phyloP scores from a whole-genome alignment of 106 monocot species.

The Dendrobium huoshanense region DNA sequence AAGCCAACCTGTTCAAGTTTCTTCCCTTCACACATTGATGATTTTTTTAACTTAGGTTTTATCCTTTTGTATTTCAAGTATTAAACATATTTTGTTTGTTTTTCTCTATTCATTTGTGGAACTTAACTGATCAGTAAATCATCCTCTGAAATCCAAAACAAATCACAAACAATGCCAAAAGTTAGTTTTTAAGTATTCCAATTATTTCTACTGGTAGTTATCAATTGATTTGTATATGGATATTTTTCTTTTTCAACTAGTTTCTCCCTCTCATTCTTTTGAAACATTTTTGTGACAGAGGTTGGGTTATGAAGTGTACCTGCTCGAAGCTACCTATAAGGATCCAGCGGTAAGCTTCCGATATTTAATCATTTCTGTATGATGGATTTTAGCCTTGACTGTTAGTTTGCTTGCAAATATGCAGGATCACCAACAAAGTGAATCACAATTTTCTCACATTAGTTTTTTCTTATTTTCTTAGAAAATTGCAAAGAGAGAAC shows the following conservation, averaged over 20 bases:
- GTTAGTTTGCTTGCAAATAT: not conserved
- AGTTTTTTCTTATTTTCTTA: not conserved
- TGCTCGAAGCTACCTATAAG: constrained; percentile 92
- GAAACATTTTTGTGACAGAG: constrained; percentile 45
- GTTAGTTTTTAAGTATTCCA: not conserved
- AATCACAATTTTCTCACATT: not conserved
- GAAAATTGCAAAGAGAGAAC: not conserved
- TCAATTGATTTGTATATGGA: not conserved
- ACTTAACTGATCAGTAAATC: constrained; percentile 1
- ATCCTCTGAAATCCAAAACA: not conserved
- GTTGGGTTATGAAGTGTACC: constrained; percentile 91
- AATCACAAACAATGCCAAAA: not conserved
- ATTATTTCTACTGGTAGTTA: not conserved
- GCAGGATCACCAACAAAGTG: not conserved
- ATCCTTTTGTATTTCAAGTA: not conserved
- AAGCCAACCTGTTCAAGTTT: not conserved
- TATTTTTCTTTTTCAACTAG: not conserved
- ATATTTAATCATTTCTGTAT: not conserved
- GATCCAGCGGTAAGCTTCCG: constrained; percentile 71
- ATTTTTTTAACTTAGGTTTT: not conserved
- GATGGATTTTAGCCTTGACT: constrained; percentile 1
- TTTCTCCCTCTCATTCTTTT: constrained; percentile 11
- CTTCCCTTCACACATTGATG: not conserved
- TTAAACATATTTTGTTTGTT: not conserved
- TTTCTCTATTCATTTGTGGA: not conserved